Evolutionary conservation across 805 yeast genomes (phyloP).

Genomic region (Schizosaccharomyces osmophilus): DNA sequence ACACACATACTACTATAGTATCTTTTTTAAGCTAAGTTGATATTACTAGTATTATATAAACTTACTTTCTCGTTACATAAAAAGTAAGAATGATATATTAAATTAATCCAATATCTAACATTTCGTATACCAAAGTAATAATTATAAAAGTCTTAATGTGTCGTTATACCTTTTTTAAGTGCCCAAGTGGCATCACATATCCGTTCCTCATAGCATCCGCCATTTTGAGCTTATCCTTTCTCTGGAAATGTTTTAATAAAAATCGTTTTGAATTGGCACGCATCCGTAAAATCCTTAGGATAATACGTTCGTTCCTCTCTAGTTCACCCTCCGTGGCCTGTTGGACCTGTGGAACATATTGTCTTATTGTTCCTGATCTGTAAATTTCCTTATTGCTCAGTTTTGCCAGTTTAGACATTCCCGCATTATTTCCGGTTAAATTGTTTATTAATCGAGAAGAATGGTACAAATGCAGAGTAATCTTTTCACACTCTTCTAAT

Average conservation of each 20-base stretch:
- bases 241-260: background rate
- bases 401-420: background rate
- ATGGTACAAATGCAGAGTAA: background rate
- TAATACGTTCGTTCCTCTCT: slow-evolving; percentile 28
- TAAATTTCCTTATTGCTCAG: slow-evolving; percentile 7
- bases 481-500: slow-evolving; percentile 22
- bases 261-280: slow-evolving; percentile 11
- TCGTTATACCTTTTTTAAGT: background rate
- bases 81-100: too few species aligned
- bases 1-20: too few species aligned
- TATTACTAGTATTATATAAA: too few species aligned
- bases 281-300: slow-evolving; percentile 45
- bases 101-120: too few species aligned
- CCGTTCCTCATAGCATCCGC: background rate
- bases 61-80: too few species aligned
- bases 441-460: background rate
- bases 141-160: background rate
- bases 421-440: background rate
- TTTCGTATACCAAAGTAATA: background rate
- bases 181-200: background rate
- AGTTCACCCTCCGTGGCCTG: background rate
- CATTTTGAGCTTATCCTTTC: background rate
- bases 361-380: background rate
- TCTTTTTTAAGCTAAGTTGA: too few species aligned
- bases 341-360: background rate